Percentiles rank a stretch among this genome's conserved stretches.
Conservation (phyloP, 2,329 filamentous ascomycete genomes). For the Zopfia rhizophila region DNA sequence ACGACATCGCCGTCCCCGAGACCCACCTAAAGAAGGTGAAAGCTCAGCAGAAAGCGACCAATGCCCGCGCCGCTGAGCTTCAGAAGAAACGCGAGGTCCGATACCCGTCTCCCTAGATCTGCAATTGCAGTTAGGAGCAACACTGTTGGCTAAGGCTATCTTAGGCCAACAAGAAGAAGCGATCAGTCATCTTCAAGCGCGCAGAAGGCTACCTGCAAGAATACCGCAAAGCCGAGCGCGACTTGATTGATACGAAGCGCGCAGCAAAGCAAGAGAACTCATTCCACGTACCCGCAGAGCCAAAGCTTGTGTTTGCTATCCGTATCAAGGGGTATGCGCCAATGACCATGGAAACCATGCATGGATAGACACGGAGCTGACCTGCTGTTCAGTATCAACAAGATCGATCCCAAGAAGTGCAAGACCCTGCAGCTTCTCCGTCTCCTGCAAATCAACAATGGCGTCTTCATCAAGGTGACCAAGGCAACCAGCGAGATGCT, state of each 20-base stretch:
- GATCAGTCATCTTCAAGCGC: slow-evolving; percentile 99
- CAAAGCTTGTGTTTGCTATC: slow-evolving; percentile 97
- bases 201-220: slow-evolving; percentile 99
- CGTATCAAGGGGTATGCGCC: slow-evolving; percentile 89
- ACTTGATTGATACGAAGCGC: slow-evolving; percentile 95
- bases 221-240: slow-evolving; percentile 95
- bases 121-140: slow-evolving; percentile 49
- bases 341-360: neutral
- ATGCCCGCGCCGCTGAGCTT: slow-evolving; percentile 80
- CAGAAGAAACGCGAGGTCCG: slow-evolving; percentile 98
- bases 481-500: slow-evolving; percentile 99
- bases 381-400: slow-evolving; percentile 91
- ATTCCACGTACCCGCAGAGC: slow-evolving; percentile 94
- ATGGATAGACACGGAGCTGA: slow-evolving; percentile 18
- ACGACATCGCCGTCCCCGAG: slow-evolving; percentile 98
- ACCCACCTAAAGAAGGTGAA: slow-evolving; percentile 99
- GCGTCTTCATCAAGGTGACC: slow-evolving; percentile 96
- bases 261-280: slow-evolving; percentile 90
- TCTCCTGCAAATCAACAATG: slow-evolving; percentile 99
- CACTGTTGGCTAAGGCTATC: slow-evolving; percentile 54
- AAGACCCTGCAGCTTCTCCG: slow-evolving; percentile 99
- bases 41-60: slow-evolving; percentile 98
- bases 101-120: slow-evolving; percentile 57
- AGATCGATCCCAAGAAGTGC: slow-evolving; percentile 99
- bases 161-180: slow-evolving; percentile 99